Evolutionary conservation across 306 rosid species (phyloP).

Genomic region (Sicyos baderoa): DNA sequence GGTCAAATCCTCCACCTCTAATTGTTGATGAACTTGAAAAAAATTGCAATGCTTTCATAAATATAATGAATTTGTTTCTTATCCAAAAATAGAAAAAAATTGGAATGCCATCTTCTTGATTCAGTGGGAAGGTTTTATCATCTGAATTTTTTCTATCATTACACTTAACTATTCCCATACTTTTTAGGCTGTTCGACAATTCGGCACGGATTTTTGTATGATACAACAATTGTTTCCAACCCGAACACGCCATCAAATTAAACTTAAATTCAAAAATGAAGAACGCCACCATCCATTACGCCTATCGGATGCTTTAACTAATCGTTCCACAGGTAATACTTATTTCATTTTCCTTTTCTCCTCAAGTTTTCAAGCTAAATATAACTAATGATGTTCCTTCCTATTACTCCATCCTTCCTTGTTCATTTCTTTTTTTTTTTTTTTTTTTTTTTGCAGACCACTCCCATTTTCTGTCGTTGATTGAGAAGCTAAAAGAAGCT

Average conservation of each 20-base stretch:
- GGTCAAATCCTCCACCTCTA: no score
- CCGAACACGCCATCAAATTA: conserved; percentile 61
- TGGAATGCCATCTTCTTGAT: not conserved
- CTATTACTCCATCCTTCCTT: not conserved
- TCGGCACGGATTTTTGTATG: conserved; percentile 70
- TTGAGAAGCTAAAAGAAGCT: conserved; percentile 50
- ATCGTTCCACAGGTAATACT: conserved; percentile 45
- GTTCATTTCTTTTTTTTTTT: not conserved
- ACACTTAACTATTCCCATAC: conserved; percentile 5
- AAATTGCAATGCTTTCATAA: not conserved
- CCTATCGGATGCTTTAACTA: conserved; percentile 45
- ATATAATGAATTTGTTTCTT: no score
- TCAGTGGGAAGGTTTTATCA: not conserved
- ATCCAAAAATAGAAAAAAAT: no score
- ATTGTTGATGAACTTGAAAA: no score
- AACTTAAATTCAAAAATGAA: conserved; percentile 70
- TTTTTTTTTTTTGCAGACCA: conserved; percentile 36
- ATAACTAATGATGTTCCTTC: not conserved
- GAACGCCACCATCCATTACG: conserved; percentile 52
- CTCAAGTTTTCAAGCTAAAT: not conserved
- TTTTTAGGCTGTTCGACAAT: conserved; percentile 55
- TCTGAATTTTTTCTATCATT: not conserved
- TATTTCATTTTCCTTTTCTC: not conserved
- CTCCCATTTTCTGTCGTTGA: conserved; percentile 40
- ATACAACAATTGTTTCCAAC: conserved; percentile 62